Evolutionary conservation across 148 eudicot genomes (phyloP), one percentile per base, ranked within the genome.

Genomic region (Silene conica): DNA sequence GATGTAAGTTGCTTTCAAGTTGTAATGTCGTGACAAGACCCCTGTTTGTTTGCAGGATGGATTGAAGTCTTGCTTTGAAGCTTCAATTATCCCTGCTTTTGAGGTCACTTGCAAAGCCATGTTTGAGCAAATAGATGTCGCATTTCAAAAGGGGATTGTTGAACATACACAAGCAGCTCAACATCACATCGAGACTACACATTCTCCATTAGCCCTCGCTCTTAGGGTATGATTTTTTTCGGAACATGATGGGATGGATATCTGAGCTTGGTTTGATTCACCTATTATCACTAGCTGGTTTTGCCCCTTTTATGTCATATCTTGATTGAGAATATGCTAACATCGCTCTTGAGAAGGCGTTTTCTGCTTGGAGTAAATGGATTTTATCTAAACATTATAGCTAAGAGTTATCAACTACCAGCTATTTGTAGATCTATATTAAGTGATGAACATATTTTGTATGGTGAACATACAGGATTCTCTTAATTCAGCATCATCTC

Each of bases 101-200:
- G 97, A 95, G 89, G 82, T 79, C 88, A 83, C 98, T 55, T 92
- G 98, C 85, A 87, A 88, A 82, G 79, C 93, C 41, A 92, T 95
- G 93, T 95, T 95, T 87, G 97, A 95, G 83, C 98, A 95, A 90
- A 89, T 95, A 76, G 92, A 95, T 73, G 56, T 86, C 74, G 79
- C 96, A 62, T 95, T 95, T 74, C 96, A 90, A 85, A 95, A 92
- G 84, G 98, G 98, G 72, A 86, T 92, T 86, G 69, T 75, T 70
- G 97, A 95, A 80, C 93, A 95, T 67, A 80, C 90, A 45, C 68
- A 84, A 62, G 85, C 92, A 23, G 85, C 76, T 18, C 93, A 82
- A 66, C 97, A 90, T 74, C 90, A 92, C 77, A 70, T 88, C 38
- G 96, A 95, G 31, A 81, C 94, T 38, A 69, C 87, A 46, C 89